Base-by-base conservation (phyloP, 2,329 filamentous ascomycete genomes). In the Fusarium austroafricanum region DNA sequence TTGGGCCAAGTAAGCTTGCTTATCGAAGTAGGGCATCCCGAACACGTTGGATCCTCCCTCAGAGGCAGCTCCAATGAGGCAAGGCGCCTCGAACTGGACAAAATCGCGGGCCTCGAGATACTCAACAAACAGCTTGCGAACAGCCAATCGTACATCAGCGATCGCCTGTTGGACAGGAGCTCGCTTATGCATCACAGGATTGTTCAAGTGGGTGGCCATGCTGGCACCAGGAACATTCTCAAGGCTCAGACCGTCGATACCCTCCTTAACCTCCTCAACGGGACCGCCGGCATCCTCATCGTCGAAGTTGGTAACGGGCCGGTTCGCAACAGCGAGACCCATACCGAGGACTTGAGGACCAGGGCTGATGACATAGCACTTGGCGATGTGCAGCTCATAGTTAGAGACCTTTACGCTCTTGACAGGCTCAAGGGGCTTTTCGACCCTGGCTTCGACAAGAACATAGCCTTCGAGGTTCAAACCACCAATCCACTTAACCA, bases 1-100 rank as follows among this genome's bases (percentile, higher is more conserved):
- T 78, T 94, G 92, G 8, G 92, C 92, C 20, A 96, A 84, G 77
- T 84, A 96, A 2, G 93, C 95, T 69, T 91, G 88, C 75, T 91
- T 88, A 71, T 91, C 92, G 79, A 98, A 98, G 82, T 98, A 98
- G 42, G 90, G 90, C 72, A 98, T 84, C 73, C 90, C 86, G 79
- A 99, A 98, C 39, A 98, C 95, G 77, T 95, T 96, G 71, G 90
- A 90, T 69, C 96, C 96, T 74, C 96, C 95, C 82, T 99, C 96
- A 6, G 93, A 96, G 6, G 96, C 92, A 15, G 95, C 92, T 49
- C 91, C 94, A 55, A 97, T 92, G 42, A 99, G 84, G 78, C 94
- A 95, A 11, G 96, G 94, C 3, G 94, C 92, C 78, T 97, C 93
- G 75, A 97, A 94, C 78, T 92, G 57, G 40, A 62, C 60, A 33